phyloP scores from a whole-genome alignment of 2,329 filamentous ascomycete species.

The Coniochaeta ligniaria region DNA sequence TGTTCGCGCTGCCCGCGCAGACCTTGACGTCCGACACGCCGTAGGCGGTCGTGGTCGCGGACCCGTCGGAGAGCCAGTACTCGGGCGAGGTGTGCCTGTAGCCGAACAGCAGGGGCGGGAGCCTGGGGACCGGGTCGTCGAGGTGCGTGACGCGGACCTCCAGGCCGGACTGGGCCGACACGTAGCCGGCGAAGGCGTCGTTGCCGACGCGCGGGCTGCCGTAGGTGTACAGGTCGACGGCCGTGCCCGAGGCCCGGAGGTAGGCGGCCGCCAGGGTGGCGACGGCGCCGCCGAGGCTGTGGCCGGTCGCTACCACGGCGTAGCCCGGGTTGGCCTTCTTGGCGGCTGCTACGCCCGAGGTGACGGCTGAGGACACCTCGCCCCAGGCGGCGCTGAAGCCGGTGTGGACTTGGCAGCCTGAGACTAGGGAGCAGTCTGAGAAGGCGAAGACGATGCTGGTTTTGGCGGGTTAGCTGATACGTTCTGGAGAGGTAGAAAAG shows the following conservation, averaged over 20 bases:
- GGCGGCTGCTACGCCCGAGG: slow-evolving; percentile 36
- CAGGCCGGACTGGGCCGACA: slow-evolving; percentile 42
- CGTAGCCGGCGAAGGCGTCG: slow-evolving; percentile 41
- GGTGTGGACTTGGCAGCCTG: slow-evolving; percentile 42
- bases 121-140: slow-evolving; percentile 59
- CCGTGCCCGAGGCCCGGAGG: slow-evolving; percentile 39
- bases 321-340: slow-evolving; percentile 39
- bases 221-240: slow-evolving; percentile 56
- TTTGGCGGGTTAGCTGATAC: slow-evolving; percentile 1
- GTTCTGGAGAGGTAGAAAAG: slow-evolving; percentile 3
- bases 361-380: slow-evolving; percentile 37
- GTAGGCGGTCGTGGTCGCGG: slow-evolving; percentile 26
- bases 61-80: slow-evolving; percentile 49
- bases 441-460: slow-evolving; percentile 31
- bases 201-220: slow-evolving; percentile 62
- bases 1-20: slow-evolving; percentile 41
- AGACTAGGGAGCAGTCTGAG: slow-evolving; percentile 27
- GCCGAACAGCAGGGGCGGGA: slow-evolving; percentile 53
- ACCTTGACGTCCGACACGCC: slow-evolving; percentile 30
- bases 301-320: slow-evolving; percentile 53
- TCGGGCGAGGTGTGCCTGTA: slow-evolving; percentile 65
- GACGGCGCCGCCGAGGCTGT: slow-evolving; percentile 62
- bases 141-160: slow-evolving; percentile 61
- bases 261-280: slow-evolving; percentile 52
- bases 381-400: slow-evolving; percentile 56